phyloP scores from a whole-genome alignment of 164 flowering plant species.

The Saururus chinensis region DNA sequence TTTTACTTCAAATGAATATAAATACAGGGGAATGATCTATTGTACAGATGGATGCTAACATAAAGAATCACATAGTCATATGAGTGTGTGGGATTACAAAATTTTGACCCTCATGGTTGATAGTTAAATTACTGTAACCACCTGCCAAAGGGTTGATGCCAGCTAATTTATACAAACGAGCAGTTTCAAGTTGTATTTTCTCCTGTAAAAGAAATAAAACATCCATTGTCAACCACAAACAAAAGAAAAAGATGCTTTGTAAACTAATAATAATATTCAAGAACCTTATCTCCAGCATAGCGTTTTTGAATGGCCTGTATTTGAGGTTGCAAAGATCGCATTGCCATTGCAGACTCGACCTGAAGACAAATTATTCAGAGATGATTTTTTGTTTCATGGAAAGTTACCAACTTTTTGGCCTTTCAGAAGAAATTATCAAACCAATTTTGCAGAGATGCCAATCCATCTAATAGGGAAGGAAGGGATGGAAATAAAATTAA shows the following conservation, averaged over 20 bases:
- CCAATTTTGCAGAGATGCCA: too few species aligned
- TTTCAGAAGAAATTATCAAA: too few species aligned
- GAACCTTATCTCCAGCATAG: conserved; percentile 89
- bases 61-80: too few species aligned
- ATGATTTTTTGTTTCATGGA: neutral
- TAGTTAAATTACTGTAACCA: conserved; percentile 5
- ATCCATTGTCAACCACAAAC: neutral
- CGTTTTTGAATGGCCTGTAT: conserved; percentile 80
- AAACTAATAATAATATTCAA: neutral
- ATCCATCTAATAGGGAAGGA: too few species aligned
- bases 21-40: neutral
- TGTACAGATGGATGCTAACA: too few species aligned
- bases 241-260: neutral
- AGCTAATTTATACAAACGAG: conserved; percentile 86
- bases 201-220: conserved; percentile 47
- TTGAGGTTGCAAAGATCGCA: conserved; percentile 88
- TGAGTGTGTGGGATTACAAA: too few species aligned
- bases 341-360: conserved; percentile 96
- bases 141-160: conserved; percentile 97
- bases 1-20: too few species aligned
- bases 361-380: conserved; percentile 7
- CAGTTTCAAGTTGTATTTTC: conserved; percentile 85
- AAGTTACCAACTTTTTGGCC: neutral
- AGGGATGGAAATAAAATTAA: too few species aligned
- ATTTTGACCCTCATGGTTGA: too few species aligned